Evolutionary conservation across 495 filamentous ascomycete species (phyloP).

Genomic region (Neurospora sp.): DNA sequence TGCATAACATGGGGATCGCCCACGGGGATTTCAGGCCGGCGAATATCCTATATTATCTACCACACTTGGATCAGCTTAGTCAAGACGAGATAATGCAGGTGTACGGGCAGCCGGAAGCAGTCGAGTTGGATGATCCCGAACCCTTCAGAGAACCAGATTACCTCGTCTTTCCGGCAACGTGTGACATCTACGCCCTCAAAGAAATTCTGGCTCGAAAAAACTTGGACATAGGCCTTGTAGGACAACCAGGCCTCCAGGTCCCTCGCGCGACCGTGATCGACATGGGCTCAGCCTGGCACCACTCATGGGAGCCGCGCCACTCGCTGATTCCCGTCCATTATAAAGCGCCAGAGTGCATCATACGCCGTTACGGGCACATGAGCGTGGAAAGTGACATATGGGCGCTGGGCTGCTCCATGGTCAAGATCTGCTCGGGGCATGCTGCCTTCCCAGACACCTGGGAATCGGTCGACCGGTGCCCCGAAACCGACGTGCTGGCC

Average conservation of each 20-base stretch:
- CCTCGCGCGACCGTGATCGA: neutral
- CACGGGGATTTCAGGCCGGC: conserved; percentile 2
- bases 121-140: neutral
- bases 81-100: neutral
- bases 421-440: neutral
- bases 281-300: neutral
- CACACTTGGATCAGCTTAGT: neutral
- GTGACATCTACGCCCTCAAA: neutral
- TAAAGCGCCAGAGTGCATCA: neutral
- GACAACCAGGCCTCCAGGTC: neutral
- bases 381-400: neutral
- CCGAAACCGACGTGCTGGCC: neutral
- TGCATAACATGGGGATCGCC: neutral
- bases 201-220: neutral
- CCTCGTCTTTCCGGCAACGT: neutral
- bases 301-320: neutral
- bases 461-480: neutral
- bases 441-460: neutral
- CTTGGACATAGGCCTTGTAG: neutral
- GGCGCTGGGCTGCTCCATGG: neutral
- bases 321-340: neutral
- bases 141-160: neutral
- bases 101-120: neutral
- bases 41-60: neutral
- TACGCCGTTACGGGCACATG: neutral